Evolutionary conservation across 164 flowering plant genomes (phyloP).

Genomic region (Chimonanthus praecox): DNA sequence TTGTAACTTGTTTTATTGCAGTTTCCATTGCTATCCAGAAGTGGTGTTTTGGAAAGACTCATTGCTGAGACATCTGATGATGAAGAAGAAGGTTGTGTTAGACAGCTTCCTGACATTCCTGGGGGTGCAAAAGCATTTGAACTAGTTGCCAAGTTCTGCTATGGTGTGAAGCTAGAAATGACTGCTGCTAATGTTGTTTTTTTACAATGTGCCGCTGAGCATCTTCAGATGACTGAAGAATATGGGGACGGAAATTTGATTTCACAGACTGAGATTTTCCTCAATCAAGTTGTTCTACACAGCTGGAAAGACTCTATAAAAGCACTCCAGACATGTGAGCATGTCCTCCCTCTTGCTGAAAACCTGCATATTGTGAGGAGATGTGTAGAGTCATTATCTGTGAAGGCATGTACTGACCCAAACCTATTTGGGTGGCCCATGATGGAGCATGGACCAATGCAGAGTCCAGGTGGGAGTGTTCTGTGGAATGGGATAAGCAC

Average conservation of each 20-base stretch:
- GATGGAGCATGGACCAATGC: constrained; percentile 76
- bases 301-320: constrained; percentile 82
- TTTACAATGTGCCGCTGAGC: constrained; percentile 77
- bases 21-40: constrained; percentile 91
- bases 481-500: constrained; percentile 95
- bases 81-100: constrained; percentile 44
- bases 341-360: constrained; percentile 62
- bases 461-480: constrained; percentile 88
- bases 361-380: constrained; percentile 54
- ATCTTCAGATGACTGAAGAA: constrained; percentile 84
- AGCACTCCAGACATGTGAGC: constrained; percentile 77
- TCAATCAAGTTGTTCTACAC: constrained; percentile 64
- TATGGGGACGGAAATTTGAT: constrained; percentile 80
- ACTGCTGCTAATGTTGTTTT: constrained; percentile 76
- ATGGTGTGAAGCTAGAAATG: constrained; percentile 84
- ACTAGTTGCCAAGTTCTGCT: constrained; percentile 86
- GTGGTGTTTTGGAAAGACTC: constrained; percentile 72
- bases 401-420: constrained; percentile 72
- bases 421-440: constrained; percentile 85
- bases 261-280: constrained; percentile 64
- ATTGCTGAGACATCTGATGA: constrained; percentile 58
- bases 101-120: constrained; percentile 55
- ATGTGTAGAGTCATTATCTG: constrained; percentile 73
- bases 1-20: constrained; percentile 22
- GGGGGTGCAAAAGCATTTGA: constrained; percentile 84